Evolutionary conservation across 106 monocot species (phyloP), one percentile per base, ranked within the genome.

Genomic region (Amphibolis antarctica): DNA sequence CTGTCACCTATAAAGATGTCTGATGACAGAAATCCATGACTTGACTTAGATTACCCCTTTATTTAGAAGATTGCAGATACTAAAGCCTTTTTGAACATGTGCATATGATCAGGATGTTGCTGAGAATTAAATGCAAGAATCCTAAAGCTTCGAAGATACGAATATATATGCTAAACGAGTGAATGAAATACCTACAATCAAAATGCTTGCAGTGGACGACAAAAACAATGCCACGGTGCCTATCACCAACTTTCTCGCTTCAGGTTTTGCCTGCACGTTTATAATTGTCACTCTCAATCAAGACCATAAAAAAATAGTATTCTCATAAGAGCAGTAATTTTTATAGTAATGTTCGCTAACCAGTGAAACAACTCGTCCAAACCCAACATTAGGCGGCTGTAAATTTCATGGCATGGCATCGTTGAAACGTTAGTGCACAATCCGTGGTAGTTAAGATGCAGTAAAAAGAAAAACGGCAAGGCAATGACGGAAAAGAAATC

Each of bases 301-400:
- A 22, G 6, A 27, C 10, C 29, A 18, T 25, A 28, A 22, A 66
- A 19, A 53, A 53, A 31, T 12, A 17, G 22, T 14, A 14, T 49
- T 6, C n/a, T 10, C n/a, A 0, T 42, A 12, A 54, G 57, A 59
- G 28, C 25, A 54, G 3, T 61, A 60, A 61, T 23, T 13, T 1
- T 4, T 22, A 12, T 9, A 36, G 12, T 9, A n/a, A n/a, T n/a
- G n/a, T n/a, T n/a, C 31, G 25, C 84, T 80, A 75, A 98, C 98
- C 80, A 99, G 61, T 49, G 46, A 64, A 25, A 99, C 63, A 79
- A 99, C 80, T 68, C 98, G 77, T 47, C 66, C 66, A 53, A 91
- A 75, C 54, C 82, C 85, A 63, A 99, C 91, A 77, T 87, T 91
- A 46, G 72, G 79, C 42, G 98, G 78, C 98, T 99, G 77, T 44